Evolutionary conservation across 768 basidiomycete species (phyloP).

Genomic region (Calocera cornea): DNA sequence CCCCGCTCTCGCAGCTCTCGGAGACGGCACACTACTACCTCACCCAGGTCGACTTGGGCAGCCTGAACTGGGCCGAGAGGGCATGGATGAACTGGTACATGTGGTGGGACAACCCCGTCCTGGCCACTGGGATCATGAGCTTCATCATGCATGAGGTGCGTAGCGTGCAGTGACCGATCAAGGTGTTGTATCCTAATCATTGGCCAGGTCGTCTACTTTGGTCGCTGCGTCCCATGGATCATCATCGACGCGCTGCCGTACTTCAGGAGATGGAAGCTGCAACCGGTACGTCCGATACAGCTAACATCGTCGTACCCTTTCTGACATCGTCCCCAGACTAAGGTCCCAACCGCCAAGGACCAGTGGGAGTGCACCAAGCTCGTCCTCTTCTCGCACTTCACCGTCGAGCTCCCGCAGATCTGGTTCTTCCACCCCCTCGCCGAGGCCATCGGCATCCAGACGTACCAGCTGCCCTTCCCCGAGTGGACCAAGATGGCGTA

Average conservation of each 20-base stretch:
- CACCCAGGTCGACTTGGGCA: not conserved
- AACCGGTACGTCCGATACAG: conserved; percentile 37
- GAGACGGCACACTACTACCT: conserved; percentile 1
- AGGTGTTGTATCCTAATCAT: too few relatives aligned
- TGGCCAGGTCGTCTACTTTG: conserved; percentile 93
- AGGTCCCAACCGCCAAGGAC: conserved; percentile 63
- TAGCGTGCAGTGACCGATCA: too few relatives aligned
- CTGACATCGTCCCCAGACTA: conserved; percentile 25
- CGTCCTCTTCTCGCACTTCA: conserved; percentile 90
- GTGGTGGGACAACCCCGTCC: conserved; percentile 70
- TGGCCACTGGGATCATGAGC: conserved; percentile 88
- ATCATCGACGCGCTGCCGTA: conserved; percentile 90
- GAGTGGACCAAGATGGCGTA: conserved; percentile 49
- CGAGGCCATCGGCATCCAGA: conserved; percentile 74
- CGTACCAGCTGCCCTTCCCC: conserved; percentile 89
- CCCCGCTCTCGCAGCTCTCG: not conserved
- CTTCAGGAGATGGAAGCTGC: conserved; percentile 88
- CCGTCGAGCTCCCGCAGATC: conserved; percentile 87
- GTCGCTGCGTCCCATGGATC: conserved; percentile 87
- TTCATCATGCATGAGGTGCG: conserved; percentile 89
- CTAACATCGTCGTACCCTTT: not conserved
- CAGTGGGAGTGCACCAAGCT: conserved; percentile 95
- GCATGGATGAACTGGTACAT: conserved; percentile 80
- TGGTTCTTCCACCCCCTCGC: conserved; percentile 87
- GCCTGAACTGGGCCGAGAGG: conserved; percentile 37